These are phyloP conservation scores for Avena atlantica DNA, from an alignment of 176 grass and related monocot species.

Conservation along the genomic window DNA sequence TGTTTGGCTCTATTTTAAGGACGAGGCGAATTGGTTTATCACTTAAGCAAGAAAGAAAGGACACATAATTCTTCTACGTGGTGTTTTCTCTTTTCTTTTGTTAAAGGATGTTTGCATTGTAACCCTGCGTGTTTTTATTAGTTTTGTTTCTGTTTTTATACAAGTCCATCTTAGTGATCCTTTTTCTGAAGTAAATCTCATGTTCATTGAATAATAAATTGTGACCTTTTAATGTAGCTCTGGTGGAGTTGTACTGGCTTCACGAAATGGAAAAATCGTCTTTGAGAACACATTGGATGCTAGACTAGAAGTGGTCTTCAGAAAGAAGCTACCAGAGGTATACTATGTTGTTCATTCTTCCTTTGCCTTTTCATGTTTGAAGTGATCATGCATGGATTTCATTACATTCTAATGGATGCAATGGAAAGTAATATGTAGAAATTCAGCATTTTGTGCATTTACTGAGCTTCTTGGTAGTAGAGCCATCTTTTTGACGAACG, in stretches of 20 bases:
- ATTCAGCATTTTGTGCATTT: neutral
- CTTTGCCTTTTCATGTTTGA: neutral
- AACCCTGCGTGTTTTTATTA: neutral
- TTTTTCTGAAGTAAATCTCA: neutral
- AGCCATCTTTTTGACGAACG: neutral
- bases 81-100: neutral
- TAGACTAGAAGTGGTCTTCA: constrained; percentile 75
- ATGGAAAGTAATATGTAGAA: neutral
- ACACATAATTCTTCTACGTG: neutral
- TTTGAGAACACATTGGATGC: constrained; percentile 92
- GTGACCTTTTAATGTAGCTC: constrained; percentile 52
- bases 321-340: constrained; percentile 94
- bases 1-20: neutral
- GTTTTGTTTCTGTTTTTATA: constrained; percentile 9
- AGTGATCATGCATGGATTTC: neutral
- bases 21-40: neutral
- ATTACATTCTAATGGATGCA: neutral
- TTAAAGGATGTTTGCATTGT: constrained; percentile 7
- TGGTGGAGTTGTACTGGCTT: constrained; percentile 88
- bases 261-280: constrained; percentile 86
- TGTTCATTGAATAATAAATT: neutral
- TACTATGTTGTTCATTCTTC: neutral
- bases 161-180: neutral
- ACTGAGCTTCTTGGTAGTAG: neutral
- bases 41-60: neutral